These are phyloP conservation scores for Suillus subalutaceus DNA, from an alignment of 768 basidiomycete genomes.

Conservation along the genomic window DNA sequence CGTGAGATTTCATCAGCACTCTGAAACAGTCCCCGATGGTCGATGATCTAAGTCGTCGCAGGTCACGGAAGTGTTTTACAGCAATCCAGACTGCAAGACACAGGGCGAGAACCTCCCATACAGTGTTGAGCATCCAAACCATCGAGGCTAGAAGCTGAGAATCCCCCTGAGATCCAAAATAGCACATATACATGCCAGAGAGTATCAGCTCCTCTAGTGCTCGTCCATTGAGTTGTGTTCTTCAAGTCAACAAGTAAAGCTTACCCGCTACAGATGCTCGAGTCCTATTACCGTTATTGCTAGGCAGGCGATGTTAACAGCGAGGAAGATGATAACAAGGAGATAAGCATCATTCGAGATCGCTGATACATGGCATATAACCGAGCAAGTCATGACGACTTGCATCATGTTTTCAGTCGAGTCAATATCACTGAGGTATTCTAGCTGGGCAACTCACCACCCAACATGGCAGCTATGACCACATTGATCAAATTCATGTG, in stretches of 20 bases:
- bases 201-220: too few species aligned
- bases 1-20: too few species aligned
- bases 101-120: too few species aligned
- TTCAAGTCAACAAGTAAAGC: neutral
- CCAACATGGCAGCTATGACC: neutral
- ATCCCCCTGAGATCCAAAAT: too few species aligned
- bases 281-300: neutral
- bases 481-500: neutral
- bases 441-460: neutral
- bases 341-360: too few species aligned
- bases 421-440: neutral
- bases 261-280: neutral
- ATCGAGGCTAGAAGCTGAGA: too few species aligned
- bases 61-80: too few species aligned
- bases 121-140: too few species aligned
- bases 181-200: too few species aligned
- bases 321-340: neutral
- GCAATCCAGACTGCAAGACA: too few species aligned
- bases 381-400: neutral
- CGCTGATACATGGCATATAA: neutral
- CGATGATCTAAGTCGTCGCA: too few species aligned
- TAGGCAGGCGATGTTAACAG: neutral
- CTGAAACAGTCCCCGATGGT: too few species aligned
- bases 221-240: neutral
- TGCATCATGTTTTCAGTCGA: neutral